Evolutionary conservation across 2,329 filamentous ascomycete genomes (phyloP).

Genomic region (Colletotrichum magnum): DNA sequence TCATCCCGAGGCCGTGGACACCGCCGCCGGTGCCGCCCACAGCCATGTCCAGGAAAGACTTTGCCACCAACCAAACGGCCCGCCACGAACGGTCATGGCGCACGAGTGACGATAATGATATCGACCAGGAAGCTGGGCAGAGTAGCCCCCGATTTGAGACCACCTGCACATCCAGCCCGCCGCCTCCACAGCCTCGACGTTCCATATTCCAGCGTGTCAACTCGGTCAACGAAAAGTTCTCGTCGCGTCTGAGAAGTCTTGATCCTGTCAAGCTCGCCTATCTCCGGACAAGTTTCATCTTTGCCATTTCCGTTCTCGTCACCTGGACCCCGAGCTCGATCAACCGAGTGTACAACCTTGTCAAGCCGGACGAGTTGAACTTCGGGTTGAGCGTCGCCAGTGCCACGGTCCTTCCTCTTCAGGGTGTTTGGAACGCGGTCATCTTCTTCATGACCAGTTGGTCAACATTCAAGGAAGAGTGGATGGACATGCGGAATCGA

Average conservation of each 20-base stretch:
- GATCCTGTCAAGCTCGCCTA: conserved; percentile 74
- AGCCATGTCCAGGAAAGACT: conserved; percentile 7
- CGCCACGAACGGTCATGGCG: conserved; percentile 31
- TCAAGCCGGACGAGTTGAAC: conserved; percentile 65
- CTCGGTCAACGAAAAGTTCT: conserved; percentile 46
- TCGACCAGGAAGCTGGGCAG: background rate
- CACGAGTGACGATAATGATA: conserved; percentile 31
- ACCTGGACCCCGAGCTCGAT: conserved; percentile 78
- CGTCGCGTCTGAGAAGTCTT: conserved; percentile 54
- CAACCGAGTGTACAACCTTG: conserved; percentile 80
- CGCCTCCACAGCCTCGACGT: conserved; percentile 26
- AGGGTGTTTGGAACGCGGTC: conserved; percentile 85
- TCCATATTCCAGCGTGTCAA: conserved; percentile 39
- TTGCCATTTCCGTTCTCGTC: conserved; percentile 71
- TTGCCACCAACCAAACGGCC: conserved; percentile 23
- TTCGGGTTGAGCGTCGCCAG: conserved; percentile 79
- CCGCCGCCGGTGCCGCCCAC: conserved; percentile 39
- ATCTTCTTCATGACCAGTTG: conserved; percentile 81
- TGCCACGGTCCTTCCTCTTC: conserved; percentile 80
- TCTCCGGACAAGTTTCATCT: conserved; percentile 72
- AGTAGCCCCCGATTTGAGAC: conserved; percentile 44
- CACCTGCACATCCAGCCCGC: conserved; percentile 44
- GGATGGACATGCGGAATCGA: conserved; percentile 19
- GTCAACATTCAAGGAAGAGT: conserved; percentile 55
- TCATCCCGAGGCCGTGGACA: conserved; percentile 33